These are phyloP conservation scores for Cryptosporidium andersoni DNA, from an alignment of 169 alveolate species.

Conservation along the genomic window DNA sequence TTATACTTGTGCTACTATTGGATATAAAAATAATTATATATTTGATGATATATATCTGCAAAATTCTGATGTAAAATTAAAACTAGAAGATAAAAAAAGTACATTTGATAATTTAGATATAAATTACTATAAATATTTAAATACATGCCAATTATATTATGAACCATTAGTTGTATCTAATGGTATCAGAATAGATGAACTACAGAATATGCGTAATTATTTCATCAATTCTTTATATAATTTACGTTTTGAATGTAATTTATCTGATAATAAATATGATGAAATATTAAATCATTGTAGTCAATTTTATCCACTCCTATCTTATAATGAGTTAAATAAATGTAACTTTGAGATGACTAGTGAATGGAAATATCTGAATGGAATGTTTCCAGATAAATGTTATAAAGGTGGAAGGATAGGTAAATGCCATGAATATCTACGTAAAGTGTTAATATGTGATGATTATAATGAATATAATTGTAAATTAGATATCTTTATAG, in stretches of 20 bases:
- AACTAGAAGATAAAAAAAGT: neutral
- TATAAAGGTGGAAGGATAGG: constrained; percentile 75
- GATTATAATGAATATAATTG: constrained; percentile 30
- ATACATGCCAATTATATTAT: constrained; percentile 19
- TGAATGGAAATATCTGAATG: constrained; percentile 69
- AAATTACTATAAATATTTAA: too few relatives aligned
- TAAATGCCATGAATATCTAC: constrained; percentile 71
- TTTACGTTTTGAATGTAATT: constrained; percentile 75
- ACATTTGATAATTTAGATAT: too few relatives aligned
- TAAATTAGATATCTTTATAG: constrained; percentile 57
- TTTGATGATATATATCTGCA: neutral
- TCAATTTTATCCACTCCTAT: constrained; percentile 74
- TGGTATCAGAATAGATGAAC: constrained; percentile 29
- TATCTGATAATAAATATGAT: constrained; percentile 58
- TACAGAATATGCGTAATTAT: constrained; percentile 68
- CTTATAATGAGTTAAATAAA: constrained; percentile 34
- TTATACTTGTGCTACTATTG: constrained; percentile 74
- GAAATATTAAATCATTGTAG: constrained; percentile 58
- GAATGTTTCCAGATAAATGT: constrained; percentile 75
- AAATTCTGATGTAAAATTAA: neutral
- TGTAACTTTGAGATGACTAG: constrained; percentile 72
- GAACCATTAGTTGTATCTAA: constrained; percentile 47
- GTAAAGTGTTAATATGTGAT: constrained; percentile 70
- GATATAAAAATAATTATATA: constrained; percentile 35
- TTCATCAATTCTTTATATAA: constrained; percentile 65